phyloP scores from a whole-genome alignment of 441 rosid species.

The Erodium trifolium region DNA sequence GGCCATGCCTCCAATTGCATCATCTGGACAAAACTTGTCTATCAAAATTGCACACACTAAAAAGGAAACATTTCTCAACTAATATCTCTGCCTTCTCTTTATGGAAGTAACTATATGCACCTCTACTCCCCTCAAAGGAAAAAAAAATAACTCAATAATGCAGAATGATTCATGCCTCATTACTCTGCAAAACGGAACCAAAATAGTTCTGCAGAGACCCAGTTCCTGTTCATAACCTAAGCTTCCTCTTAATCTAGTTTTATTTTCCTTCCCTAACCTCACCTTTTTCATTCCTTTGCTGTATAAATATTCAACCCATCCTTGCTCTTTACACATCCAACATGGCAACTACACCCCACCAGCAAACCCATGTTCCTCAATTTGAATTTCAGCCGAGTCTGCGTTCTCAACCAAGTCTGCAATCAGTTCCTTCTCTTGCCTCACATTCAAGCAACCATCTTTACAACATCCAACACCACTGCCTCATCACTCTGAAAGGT shows the following conservation, averaged over 20 bases:
- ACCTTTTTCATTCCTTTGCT: not conserved
- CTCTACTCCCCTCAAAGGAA: not conserved
- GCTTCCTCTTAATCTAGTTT: too few relatives aligned
- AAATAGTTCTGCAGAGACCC: not conserved
- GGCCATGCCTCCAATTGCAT: not conserved
- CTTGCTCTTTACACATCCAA: not conserved
- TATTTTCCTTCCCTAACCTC: too few relatives aligned
- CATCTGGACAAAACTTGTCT: slow-evolving; percentile 3
- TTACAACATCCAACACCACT: slow-evolving; percentile 29
- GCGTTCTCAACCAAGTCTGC: slow-evolving; percentile 35
- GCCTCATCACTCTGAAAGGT: slow-evolving; percentile 58
- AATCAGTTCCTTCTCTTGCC: slow-evolving; percentile 37
- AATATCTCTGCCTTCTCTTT: not conserved
- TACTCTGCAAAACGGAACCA: not conserved
- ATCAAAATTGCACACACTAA: not conserved
- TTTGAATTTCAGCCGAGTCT: slow-evolving; percentile 22
- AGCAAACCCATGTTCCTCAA: slow-evolving; percentile 22
- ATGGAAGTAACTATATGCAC: slow-evolving; percentile 8
- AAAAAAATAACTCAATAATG: not conserved
- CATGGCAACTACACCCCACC: slow-evolving; percentile 23
- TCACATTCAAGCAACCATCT: slow-evolving; percentile 16
- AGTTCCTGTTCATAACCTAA: not conserved
- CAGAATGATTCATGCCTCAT: not conserved
- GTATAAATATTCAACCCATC: not conserved
- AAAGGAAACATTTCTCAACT: not conserved